phyloP scores from a whole-genome alignment of 148 eudicot species.

The Nyssa sinensis region DNA sequence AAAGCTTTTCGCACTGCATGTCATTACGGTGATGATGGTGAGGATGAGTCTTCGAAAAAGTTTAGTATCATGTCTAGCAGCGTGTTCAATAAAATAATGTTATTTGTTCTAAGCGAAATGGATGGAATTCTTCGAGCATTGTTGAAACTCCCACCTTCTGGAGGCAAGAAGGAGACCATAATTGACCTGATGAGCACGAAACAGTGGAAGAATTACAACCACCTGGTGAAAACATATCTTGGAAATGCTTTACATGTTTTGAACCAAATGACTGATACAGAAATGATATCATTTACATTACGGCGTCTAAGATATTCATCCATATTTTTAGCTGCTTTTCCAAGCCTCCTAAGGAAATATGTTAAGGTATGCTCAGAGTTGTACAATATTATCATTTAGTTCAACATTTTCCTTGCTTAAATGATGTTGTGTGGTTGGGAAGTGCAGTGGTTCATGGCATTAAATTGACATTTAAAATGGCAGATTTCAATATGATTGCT shows the following conservation, averaged over 20 bases:
- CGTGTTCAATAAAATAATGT: conserved; percentile 86
- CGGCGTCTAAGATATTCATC: conserved; percentile 69
- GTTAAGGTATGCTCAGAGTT: conserved; percentile 58
- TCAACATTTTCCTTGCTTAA: conserved; percentile 2
- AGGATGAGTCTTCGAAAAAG: conserved; percentile 51
- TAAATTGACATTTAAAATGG: neutral
- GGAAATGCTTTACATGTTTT: conserved; percentile 87
- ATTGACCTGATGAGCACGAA: conserved; percentile 52
- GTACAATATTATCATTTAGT: neutral
- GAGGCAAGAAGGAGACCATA: conserved; percentile 77
- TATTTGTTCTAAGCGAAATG: conserved; percentile 80
- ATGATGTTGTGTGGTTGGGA: neutral
- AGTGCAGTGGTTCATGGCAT: neutral
- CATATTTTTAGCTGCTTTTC: conserved; percentile 89
- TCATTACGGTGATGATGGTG: conserved; percentile 90
- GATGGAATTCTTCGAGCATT: conserved; percentile 69
- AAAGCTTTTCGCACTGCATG: conserved; percentile 87
- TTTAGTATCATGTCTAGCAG: conserved; percentile 74
- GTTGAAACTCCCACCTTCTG: conserved; percentile 71
- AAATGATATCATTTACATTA: conserved; percentile 79
- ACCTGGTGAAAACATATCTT: conserved; percentile 90
- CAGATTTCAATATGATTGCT: neutral
- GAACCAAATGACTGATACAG: conserved; percentile 91
- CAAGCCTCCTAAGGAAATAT: conserved; percentile 84
- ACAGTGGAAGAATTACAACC: conserved; percentile 76